These are phyloP conservation scores for Plasmodium sp. DNA, from an alignment of 169 alveolate genomes.

Conservation along the genomic window DNA sequence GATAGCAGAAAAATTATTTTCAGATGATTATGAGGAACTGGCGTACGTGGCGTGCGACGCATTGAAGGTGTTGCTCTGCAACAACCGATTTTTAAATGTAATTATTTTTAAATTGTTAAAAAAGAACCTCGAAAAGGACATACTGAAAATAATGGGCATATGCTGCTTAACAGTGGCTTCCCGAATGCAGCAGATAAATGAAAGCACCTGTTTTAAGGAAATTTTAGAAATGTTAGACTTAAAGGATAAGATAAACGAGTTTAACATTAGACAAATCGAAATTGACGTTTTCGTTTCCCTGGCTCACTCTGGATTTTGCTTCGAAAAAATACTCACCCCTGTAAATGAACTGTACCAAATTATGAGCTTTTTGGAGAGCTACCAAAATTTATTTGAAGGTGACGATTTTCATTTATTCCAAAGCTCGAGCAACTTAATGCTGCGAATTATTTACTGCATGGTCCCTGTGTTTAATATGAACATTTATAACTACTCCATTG, in stretches of 20 bases:
- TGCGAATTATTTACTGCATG: constrained; percentile 69
- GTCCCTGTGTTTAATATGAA: constrained; percentile 74
- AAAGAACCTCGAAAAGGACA: constrained; percentile 51
- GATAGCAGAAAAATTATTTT: constrained; percentile 61
- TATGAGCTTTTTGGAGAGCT: constrained; percentile 34
- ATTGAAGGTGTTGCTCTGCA: constrained; percentile 60
- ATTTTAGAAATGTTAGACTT: constrained; percentile 37
- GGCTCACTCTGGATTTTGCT: constrained; percentile 73
- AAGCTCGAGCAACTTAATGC: constrained; percentile 54
- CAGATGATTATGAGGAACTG: constrained; percentile 39
- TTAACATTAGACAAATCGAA: constrained; percentile 67
- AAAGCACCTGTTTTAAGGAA: constrained; percentile 62
- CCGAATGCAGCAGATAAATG: constrained; percentile 74
- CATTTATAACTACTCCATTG: constrained; percentile 67
- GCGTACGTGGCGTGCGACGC: constrained; percentile 75
- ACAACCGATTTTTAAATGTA: constrained; percentile 41
- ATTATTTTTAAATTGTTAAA: constrained; percentile 58
- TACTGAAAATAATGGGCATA: constrained; percentile 62
- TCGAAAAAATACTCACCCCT: constrained; percentile 69
- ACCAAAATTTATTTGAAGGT: constrained; percentile 24
- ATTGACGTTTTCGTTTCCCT: constrained; percentile 66
- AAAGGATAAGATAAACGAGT: constrained; percentile 49
- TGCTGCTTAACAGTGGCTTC: constrained; percentile 75
- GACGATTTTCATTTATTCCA: constrained; percentile 37
- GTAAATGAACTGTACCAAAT: constrained; percentile 59